phyloP scores from a whole-genome alignment of 768 basidiomycete genomes.

The Chalciporus pseudorubinellus region DNA sequence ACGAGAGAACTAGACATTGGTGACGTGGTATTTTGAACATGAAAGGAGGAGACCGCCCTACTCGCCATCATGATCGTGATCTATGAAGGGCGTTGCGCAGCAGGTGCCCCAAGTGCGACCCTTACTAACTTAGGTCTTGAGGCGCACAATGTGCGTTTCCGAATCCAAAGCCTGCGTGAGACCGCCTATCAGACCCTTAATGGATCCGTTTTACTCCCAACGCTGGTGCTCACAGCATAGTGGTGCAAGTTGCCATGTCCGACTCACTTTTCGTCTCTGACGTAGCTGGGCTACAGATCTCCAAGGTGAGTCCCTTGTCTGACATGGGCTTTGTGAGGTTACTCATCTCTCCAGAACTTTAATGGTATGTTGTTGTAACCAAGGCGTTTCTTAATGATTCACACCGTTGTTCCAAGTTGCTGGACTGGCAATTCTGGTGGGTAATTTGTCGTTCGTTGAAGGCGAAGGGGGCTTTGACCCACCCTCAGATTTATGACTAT shows the following conservation, averaged over 20 bases:
- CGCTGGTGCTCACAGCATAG: not conserved
- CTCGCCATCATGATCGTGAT: too few relatives aligned
- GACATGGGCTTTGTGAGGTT: not conserved
- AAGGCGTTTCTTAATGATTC: not conserved
- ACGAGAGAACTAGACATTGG: constrained; percentile 96
- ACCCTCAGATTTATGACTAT: constrained; percentile 6
- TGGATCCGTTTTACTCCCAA: not conserved
- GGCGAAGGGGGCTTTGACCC: not conserved
- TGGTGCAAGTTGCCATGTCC: not conserved
- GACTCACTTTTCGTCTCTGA: not conserved
- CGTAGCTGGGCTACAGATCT: not conserved
- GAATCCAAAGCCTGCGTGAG: too few relatives aligned
- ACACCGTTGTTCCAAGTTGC: not conserved
- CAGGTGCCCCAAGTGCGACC: too few relatives aligned
- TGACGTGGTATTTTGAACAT: constrained; percentile 90
- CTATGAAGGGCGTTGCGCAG: too few relatives aligned
- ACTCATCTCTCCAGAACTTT: not conserved
- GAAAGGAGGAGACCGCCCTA: constrained; percentile 96
- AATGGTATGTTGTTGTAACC: not conserved
- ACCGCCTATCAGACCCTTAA: too few relatives aligned
- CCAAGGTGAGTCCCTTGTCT: not conserved
- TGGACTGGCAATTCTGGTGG: not conserved
- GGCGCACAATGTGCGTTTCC: too few relatives aligned
- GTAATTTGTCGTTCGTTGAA: not conserved
- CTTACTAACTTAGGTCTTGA: too few relatives aligned